Evolutionary conservation across 2,329 filamentous ascomycete species (phyloP).

Genomic region (Colletotrichum sp.): DNA sequence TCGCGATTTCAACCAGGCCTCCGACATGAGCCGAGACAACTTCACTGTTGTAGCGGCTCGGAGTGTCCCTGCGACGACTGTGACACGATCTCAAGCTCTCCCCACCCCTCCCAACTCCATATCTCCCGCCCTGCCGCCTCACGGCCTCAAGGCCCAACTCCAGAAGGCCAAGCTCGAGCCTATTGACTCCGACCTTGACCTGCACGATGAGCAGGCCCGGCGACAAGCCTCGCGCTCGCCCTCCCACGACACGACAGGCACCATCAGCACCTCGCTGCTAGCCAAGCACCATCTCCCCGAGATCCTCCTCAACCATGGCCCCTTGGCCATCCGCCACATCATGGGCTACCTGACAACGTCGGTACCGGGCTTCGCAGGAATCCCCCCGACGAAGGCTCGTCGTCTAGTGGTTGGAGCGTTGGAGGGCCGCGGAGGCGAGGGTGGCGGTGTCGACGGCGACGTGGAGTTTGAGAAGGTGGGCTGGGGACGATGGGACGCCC

Average conservation of each 20-base stretch:
- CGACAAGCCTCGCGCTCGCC: conserved; percentile 47
- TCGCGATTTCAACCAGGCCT: conserved; percentile 70
- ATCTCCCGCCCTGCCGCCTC: conserved; percentile 84
- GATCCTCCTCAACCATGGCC: conserved; percentile 88
- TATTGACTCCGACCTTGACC: conserved; percentile 87
- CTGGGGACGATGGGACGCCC: conserved; percentile 95
- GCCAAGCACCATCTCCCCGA: conserved; percentile 90
- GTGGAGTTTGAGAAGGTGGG: conserved; percentile 94
- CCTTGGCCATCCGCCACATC: conserved; percentile 91
- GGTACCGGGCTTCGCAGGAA: conserved; percentile 89
- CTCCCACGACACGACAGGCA: conserved; percentile 73
- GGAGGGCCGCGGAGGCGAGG: conserved; percentile 74
- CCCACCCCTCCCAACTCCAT: conserved; percentile 96
- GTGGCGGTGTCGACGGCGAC: conserved; percentile 69
- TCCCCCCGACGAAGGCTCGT: conserved; percentile 87
- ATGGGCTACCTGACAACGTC: conserved; percentile 94
- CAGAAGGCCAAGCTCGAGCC: conserved; percentile 64
- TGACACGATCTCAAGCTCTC: conserved; percentile 69
- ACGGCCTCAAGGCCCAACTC: conserved; percentile 75
- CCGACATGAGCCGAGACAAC: conserved; percentile 66
- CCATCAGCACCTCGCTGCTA: conserved; percentile 84
- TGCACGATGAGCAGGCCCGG: conserved; percentile 56
- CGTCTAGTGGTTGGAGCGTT: conserved; percentile 90
- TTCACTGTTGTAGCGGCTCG: conserved; percentile 75
- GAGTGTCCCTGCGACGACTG: conserved; percentile 60